Evolutionary conservation across 306 rosid species (phyloP).

Genomic region (Acacia crassicarpa): DNA sequence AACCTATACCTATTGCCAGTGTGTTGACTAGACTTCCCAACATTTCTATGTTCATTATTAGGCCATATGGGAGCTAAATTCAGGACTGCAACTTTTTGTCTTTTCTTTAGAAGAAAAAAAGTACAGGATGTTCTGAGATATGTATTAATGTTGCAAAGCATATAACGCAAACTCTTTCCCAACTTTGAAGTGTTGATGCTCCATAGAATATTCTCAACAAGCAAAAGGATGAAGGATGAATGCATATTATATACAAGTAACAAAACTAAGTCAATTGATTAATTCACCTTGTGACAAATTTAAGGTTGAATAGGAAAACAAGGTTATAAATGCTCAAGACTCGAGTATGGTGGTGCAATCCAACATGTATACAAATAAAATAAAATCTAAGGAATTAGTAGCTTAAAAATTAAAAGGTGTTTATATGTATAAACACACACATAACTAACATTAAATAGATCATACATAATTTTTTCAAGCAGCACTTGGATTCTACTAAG

Average conservation of each 20-base stretch:
- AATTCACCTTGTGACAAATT: background rate
- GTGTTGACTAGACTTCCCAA: background rate
- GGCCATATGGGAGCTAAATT: background rate
- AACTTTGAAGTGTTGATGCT: background rate
- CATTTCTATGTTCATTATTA: background rate
- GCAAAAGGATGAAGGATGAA: background rate
- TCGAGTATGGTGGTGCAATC: background rate
- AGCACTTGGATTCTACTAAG: slow-evolving; percentile 10
- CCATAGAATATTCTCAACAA: background rate
- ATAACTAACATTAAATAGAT: background rate
- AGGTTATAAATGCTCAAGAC: background rate
- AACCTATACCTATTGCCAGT: background rate
- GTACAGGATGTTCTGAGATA: background rate
- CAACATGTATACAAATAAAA: too few relatives aligned
- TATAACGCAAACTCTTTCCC: background rate
- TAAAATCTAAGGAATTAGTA: background rate
- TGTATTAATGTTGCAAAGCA: background rate
- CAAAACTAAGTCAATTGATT: background rate
- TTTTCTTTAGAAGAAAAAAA: background rate
- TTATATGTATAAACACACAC: background rate
- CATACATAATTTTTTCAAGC: slow-evolving; percentile 8
- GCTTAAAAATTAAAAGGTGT: background rate
- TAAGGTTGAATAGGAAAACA: background rate
- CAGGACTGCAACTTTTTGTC: background rate
- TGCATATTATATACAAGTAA: background rate